A percentile compares a stretch with the other conserved stretches of the same genome.
These are phyloP conservation scores for Suillus luteus DNA, from an alignment of 768 basidiomycete genomes.

Conservation along the genomic window DNA sequence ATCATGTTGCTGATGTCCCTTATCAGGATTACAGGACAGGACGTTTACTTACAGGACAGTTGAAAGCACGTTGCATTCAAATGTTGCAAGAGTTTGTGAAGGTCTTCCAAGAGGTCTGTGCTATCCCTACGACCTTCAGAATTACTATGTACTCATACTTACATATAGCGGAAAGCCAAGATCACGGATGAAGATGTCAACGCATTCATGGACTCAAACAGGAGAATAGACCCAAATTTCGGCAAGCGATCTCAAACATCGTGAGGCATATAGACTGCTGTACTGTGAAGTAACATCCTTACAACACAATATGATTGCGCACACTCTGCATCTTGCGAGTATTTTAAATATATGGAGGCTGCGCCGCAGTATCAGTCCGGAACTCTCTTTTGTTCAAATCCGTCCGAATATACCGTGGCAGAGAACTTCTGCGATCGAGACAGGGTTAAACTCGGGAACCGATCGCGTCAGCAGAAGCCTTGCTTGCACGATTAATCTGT, in stretches of 20 bases:
- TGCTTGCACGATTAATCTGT: no score
- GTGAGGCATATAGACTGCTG: background rate
- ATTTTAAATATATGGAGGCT: no score
- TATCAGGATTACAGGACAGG: constrained; percentile 90
- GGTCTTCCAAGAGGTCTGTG: constrained; percentile 77
- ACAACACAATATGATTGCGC: background rate
- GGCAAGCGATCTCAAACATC: constrained; percentile 35
- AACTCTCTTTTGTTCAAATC: no score
- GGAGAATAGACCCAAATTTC: constrained; percentile 69
- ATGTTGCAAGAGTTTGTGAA: constrained; percentile 80
- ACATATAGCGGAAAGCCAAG: constrained; percentile 67
- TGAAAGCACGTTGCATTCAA: constrained; percentile 88
- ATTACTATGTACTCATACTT: constrained; percentile 15
- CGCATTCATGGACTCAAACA: constrained; percentile 77
- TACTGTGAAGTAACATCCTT: constrained; percentile 1
- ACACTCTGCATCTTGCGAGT: background rate
- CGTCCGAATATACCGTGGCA: no score
- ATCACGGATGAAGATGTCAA: constrained; percentile 78
- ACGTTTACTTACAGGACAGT: constrained; percentile 80
- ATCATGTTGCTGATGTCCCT: constrained; percentile 7
- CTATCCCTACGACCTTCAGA: background rate
- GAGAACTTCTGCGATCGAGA: no score
- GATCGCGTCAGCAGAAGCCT: no score
- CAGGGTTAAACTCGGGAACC: no score
- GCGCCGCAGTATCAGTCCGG: no score